Evolutionary conservation across 2,329 filamentous ascomycete genomes (phyloP).

Genomic region (Plectosphaerella plurivora): DNA sequence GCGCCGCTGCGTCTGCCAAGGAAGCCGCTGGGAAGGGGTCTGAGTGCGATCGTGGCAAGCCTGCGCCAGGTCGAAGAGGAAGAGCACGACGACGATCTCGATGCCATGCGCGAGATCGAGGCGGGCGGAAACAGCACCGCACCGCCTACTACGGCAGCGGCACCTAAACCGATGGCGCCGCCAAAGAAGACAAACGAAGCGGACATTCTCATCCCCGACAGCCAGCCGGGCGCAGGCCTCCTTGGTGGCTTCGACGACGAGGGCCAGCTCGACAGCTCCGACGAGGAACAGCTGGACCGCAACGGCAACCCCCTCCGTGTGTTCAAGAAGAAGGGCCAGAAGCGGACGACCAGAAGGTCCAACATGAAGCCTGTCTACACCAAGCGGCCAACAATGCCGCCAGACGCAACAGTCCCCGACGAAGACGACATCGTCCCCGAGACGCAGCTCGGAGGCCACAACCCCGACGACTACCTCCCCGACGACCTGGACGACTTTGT

Average conservation of each 20-base stretch:
- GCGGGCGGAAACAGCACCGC: conserved; percentile 26
- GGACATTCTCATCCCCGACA: conserved; percentile 38
- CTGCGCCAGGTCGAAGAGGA: conserved; percentile 68
- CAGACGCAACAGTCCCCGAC: conserved; percentile 20
- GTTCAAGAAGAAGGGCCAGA: conserved; percentile 82
- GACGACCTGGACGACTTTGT: conserved; percentile 28
- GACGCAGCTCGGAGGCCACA: conserved; percentile 26
- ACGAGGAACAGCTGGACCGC: conserved; percentile 45
- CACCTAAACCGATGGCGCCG: conserved; percentile 13
- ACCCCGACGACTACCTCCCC: conserved; percentile 19
- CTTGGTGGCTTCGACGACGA: conserved; percentile 64
- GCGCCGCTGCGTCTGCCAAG: conserved; percentile 49
- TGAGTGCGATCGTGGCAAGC: conserved; percentile 70
- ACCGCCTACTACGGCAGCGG: conserved; percentile 2
- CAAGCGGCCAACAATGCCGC: conserved; percentile 37
- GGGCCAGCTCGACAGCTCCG: conserved; percentile 48
- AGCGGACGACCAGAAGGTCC: conserved; percentile 66
- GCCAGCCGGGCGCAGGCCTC: conserved; percentile 29
- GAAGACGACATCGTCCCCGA: conserved; percentile 33
- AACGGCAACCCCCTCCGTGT: conserved; percentile 55
- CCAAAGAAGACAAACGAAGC: conserved; percentile 20
- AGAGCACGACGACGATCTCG: conserved; percentile 66
- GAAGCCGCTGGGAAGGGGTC: conserved; percentile 60
- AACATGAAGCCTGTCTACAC: conserved; percentile 56
- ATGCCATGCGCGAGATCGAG: conserved; percentile 70